Evolutionary conservation across 2,329 filamentous ascomycete species (phyloP), one percentile per base, ranked within the genome.

Genomic region (Fusarium dimerum): DNA sequence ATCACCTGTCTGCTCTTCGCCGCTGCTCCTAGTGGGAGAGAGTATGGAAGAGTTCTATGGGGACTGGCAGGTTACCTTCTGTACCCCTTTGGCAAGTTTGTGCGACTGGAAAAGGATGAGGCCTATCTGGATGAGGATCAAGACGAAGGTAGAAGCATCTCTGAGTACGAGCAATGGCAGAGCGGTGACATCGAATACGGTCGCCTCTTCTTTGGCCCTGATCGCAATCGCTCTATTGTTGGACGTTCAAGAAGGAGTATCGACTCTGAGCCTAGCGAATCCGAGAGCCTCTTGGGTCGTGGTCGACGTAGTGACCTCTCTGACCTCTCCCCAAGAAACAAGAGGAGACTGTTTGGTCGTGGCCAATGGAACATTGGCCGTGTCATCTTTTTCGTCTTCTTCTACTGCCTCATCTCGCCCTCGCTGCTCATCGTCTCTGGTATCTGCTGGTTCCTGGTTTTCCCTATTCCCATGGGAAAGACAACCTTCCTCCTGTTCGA

Each of bases 131-230:
- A 97, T 55, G 94, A 99, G 74, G 94, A 99, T 66, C 86, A 94
- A 66, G 92, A 93, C 40, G 94, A 99, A 73, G 94, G 94, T 17
- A 86, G 94, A 67, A 97, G 92, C 75, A 97, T 99, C 67, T 95
- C 90, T 65, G 94, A 99, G 75, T 99, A 99, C 69, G 94, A 99
- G 71, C 92, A 96, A 73, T 99, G 94, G 94, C 94, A 99, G 75
- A 97, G 86, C 68, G 94, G 94, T 46, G 94, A 99, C 67, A 82
- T 99, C 34, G 94, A 99, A 72, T 92, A 97, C 70, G 94, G 94
- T 3, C 84, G 93, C 34, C 82, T 99, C 3, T 97, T 99, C 77
- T 99, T 99, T 70, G 95, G 94, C 0, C 94, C 94, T 3, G 84
- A 85, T 48, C 76, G 83, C 54, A 86, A 81, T 62, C 84, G 89